phyloP scores from a whole-genome alignment of 2,329 filamentous ascomycete species.

The Coniochaeta sp. region DNA sequence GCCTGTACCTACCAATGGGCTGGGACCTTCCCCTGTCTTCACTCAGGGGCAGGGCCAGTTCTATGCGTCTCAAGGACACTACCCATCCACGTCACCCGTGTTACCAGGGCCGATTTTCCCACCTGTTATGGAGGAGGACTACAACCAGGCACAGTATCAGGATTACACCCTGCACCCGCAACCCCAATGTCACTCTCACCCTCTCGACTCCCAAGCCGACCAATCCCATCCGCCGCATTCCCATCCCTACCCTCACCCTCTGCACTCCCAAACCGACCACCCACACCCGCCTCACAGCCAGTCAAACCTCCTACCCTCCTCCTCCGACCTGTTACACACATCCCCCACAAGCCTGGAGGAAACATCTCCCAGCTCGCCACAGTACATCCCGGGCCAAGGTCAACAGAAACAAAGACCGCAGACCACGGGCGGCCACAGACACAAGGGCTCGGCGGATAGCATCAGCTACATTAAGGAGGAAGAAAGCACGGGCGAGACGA shows the following conservation, averaged over 20 bases:
- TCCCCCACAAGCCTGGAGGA: no score
- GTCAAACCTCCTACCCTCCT: no score
- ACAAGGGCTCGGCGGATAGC: constrained; percentile 56
- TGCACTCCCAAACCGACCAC: no score
- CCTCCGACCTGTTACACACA: no score
- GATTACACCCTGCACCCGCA: not conserved
- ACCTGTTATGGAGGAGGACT: constrained; percentile 6
- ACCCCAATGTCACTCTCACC: no score
- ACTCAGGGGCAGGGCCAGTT: no score
- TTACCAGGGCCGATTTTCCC: constrained; percentile 7
- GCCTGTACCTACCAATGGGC: constrained; percentile 7
- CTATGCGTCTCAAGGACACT: no score
- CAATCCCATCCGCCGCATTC: no score
- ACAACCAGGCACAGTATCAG: not conserved
- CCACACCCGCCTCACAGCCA: no score
- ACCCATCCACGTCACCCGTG: not conserved
- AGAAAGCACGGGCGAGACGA: constrained; percentile 48
- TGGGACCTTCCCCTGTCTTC: not conserved
- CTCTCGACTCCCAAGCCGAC: no score
- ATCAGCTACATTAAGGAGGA: constrained; percentile 64
- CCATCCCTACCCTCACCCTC: no score
- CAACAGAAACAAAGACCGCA: constrained; percentile 19
- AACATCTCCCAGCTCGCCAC: constrained; percentile 8
- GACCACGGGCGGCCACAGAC: constrained; percentile 36
- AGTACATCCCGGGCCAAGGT: constrained; percentile 9